Percentiles rank a stretch among this genome's conserved stretches.
phyloP scores from a whole-genome alignment of 495 filamentous ascomycete species.

The Lasiosphaeria ovina region DNA sequence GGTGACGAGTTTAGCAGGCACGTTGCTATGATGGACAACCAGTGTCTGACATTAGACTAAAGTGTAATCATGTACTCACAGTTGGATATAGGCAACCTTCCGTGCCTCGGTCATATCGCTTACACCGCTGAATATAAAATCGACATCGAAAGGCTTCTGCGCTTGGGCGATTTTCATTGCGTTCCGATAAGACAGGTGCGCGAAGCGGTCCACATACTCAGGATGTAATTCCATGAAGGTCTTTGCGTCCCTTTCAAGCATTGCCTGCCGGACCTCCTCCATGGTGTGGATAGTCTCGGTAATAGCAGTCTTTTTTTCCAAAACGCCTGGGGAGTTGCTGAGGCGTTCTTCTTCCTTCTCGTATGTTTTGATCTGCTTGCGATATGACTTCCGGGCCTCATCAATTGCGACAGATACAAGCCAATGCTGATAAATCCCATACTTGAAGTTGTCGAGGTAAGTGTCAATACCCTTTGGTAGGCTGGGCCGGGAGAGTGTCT shows the following conservation, averaged over 20 bases:
- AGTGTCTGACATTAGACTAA: too few species aligned
- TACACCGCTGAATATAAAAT: conserved; percentile 45
- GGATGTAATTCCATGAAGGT: conserved; percentile 63
- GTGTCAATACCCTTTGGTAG: conserved; percentile 30
- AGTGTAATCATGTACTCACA: conserved; percentile 32
- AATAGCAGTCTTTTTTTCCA: conserved; percentile 54
- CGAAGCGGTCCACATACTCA: conserved; percentile 24
- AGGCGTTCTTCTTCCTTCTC: conserved; percentile 32
- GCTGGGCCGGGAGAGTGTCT: conserved; percentile 2
- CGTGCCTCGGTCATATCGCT: conserved; percentile 51
- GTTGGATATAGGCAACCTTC: conserved; percentile 55
- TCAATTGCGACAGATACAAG: conserved; percentile 38
- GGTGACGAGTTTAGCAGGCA: not conserved
- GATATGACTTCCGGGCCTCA: conserved; percentile 6
- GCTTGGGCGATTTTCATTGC: not conserved
- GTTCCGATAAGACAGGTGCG: not conserved
- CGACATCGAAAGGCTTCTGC: conserved; percentile 40
- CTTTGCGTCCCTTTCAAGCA: conserved; percentile 61
- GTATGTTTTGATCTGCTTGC: conserved; percentile 24
- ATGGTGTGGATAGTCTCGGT: conserved; percentile 47
- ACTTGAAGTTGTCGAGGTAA: conserved; percentile 44
- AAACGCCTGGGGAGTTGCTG: conserved; percentile 32
- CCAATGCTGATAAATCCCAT: conserved; percentile 56
- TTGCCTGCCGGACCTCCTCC: conserved; percentile 48
- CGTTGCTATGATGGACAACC: too few species aligned